A percentile compares a stretch with the other conserved stretches of the same genome.
Conservation (phyloP, 2,329 filamentous ascomycete species). For the Epichloe uncinata region DNA sequence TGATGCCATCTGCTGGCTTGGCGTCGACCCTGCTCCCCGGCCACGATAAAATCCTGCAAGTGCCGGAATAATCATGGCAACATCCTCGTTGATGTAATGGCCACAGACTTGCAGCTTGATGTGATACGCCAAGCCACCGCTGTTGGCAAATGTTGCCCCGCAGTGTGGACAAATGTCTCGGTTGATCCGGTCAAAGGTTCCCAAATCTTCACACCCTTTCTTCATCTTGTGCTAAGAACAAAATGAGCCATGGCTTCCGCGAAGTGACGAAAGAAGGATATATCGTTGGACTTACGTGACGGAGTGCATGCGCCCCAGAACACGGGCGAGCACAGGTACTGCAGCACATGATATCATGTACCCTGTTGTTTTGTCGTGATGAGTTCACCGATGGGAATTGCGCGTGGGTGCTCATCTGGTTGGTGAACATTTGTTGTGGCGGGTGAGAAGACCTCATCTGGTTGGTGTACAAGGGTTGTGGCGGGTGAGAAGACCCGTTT, state of each 20-base stretch:
- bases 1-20: not conserved
- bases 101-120: conserved; percentile 32
- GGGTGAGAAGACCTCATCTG: not conserved
- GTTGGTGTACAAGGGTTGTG: not conserved
- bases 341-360: conserved; percentile 13
- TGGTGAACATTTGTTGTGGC: not conserved
- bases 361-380: not conserved
- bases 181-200: conserved; percentile 8
- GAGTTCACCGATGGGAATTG: not conserved
- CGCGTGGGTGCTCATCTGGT: not conserved
- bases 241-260: conserved; percentile 5
- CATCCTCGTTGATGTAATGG: conserved; percentile 15
- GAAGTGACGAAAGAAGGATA: not conserved
- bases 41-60: conserved; percentile 3
- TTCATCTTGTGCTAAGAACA: conserved; percentile 16
- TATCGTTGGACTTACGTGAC: conserved; percentile 16
- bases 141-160: conserved; percentile 28
- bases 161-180: conserved; percentile 32
- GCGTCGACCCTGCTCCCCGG: not conserved
- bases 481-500: not conserved
- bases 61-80: not conserved
- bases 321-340: conserved; percentile 22
- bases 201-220: conserved; percentile 12
- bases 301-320: conserved; percentile 16
- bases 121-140: conserved; percentile 32